These are phyloP conservation scores for Cryphonectria naterciae DNA, from an alignment of 2,329 filamentous ascomycete genomes.

Conservation along the genomic window DNA sequence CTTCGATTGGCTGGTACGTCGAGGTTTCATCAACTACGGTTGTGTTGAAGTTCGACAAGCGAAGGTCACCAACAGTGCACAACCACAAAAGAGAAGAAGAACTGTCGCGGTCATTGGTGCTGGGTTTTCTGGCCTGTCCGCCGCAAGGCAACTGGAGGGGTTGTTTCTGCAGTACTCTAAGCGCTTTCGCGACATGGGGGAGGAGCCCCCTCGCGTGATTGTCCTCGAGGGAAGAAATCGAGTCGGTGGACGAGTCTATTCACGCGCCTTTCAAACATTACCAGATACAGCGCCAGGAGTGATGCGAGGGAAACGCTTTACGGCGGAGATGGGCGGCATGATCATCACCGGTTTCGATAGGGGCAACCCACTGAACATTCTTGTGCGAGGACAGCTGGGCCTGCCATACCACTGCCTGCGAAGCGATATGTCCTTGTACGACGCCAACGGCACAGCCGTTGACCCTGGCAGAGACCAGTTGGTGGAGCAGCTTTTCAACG, in stretches of 20 bases:
- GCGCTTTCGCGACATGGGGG: slow-evolving; percentile 65
- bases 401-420: slow-evolving; percentile 83
- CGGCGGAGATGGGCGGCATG: slow-evolving; percentile 96
- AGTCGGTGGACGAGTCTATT: slow-evolving; percentile 92
- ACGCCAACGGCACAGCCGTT: slow-evolving; percentile 77
- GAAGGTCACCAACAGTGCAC: slow-evolving; percentile 42
- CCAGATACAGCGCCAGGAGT: slow-evolving; percentile 36
- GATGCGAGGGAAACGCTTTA: slow-evolving; percentile 66
- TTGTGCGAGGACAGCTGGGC: slow-evolving; percentile 87
- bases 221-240: slow-evolving; percentile 85
- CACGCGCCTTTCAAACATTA: slow-evolving; percentile 68
- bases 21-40: slow-evolving; percentile 96
- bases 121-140: slow-evolving; percentile 90
- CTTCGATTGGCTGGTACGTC: slow-evolving; percentile 88
- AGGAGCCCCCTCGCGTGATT: slow-evolving; percentile 74
- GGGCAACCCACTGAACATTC: slow-evolving; percentile 89
- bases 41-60: slow-evolving; percentile 72
- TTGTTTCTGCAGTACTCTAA: slow-evolving; percentile 80
- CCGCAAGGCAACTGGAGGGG: slow-evolving; percentile 88
- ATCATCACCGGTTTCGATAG: slow-evolving; percentile 97
- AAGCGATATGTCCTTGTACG: slow-evolving; percentile 85
- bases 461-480: slow-evolving; percentile 77
- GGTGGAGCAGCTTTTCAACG: slow-evolving; percentile 92
- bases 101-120: slow-evolving; percentile 82
- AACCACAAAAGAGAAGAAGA: slow-evolving; percentile 62